Evolutionary conservation across 179 eudicot genomes (phyloP).

Genomic region (Camellia oleifera): DNA sequence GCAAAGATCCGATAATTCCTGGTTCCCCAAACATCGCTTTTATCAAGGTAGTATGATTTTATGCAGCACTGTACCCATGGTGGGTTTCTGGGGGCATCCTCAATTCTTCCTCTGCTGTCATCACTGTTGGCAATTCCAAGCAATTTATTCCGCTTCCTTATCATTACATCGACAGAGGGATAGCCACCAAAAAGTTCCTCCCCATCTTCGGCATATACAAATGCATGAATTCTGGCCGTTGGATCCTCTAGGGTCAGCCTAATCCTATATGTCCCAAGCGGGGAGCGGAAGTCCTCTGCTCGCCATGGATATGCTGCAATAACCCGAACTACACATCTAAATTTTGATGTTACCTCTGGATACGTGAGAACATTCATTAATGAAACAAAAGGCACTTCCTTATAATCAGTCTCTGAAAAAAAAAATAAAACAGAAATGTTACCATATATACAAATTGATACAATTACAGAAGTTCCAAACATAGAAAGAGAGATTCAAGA

Average conservation of each 20-base stretch:
- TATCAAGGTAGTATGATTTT: conserved; percentile 61
- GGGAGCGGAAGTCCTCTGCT: conserved; percentile 61
- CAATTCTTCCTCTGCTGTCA: conserved; percentile 10
- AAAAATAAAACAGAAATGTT: background rate
- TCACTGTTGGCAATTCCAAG: conserved; percentile 48
- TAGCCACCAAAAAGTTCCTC: conserved; percentile 52
- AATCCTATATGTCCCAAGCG: conserved; percentile 53
- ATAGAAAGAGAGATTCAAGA: background rate
- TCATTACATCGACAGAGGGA: conserved; percentile 36
- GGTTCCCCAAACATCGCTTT: conserved; percentile 52
- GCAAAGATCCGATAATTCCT: conserved; percentile 59
- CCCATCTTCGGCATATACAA: conserved; percentile 74
- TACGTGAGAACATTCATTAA: conserved; percentile 63
- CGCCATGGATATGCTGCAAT: conserved; percentile 59
- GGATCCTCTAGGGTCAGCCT: conserved; percentile 89
- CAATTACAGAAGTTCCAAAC: background rate
- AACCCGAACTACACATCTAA: conserved; percentile 74
- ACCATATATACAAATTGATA: background rate
- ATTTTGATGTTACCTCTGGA: conserved; percentile 71
- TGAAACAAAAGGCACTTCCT: conserved; percentile 61
- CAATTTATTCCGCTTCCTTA: conserved; percentile 46
- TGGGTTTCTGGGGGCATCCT: conserved; percentile 55
- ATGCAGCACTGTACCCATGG: conserved; percentile 82
- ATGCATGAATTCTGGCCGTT: conserved; percentile 81
- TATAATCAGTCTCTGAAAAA: conserved; percentile 51